Evolutionary conservation across 768 basidiomycete species (phyloP), one percentile per base, ranked within the genome.

Genomic region (Mycena polygramma): DNA sequence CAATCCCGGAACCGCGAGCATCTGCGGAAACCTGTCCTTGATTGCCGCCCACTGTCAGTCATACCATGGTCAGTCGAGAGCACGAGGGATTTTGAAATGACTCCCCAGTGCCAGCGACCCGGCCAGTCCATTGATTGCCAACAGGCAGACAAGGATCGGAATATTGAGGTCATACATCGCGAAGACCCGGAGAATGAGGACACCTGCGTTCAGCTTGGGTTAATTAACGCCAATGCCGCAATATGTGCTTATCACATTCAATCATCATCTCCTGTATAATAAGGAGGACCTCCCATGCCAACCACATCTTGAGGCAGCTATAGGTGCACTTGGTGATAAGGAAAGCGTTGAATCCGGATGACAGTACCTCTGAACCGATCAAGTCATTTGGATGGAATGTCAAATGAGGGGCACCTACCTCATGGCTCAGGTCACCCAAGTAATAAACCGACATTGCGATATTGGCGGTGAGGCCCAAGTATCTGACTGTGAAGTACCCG

Each of bases 151-250:
- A 20, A 68, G 49, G n/a, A 69, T 53, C 61, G 55, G 63, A 9
- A 58, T 41, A 51, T 69, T 69, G 37, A 69, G 68, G 7, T 62
- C 68, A 14, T 69, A 69, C 61, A 69, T 63, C 7, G 68, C 68
- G 37, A 69, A 69, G 24, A 69, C 68, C 2, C 68, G 55, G 26
- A 63, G 48, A 30, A 26, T 26, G 39, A 69, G 57, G 13, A 62
- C 52, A 24, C 54, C 68, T 69, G 48, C 35, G 35, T 54, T 35
- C 30, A 36, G 35, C 17, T 36, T 36, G 53, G 3, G 35, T 36
- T 19, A 54, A 7, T 17, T 17, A 35, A 35, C 8, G 35, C 8
- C 20, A 54, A 17, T 54, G 20, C 35, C 20, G 26, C 30, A 30
- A 30, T 30, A 30, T 30, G 30, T 30, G 30, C 30, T 30, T 30